Conservation (phyloP, 768 basidiomycete genomes). For the Polyporus arcularius region DNA sequence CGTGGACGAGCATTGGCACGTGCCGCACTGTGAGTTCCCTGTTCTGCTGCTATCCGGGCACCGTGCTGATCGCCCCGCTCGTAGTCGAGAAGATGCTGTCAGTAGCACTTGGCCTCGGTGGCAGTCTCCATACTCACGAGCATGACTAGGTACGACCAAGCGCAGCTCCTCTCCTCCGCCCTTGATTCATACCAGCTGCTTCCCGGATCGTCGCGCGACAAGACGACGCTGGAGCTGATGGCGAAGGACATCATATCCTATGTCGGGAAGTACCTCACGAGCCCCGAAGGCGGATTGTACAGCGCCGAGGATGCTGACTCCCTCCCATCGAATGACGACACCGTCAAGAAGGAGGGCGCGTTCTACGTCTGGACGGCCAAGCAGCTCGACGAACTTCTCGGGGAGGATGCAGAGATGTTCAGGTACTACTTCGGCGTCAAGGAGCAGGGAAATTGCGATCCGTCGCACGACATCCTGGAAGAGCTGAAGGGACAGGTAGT, state of each 20-base stretch:
- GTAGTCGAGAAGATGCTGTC: slow-evolving; percentile 40
- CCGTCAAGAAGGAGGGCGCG: slow-evolving; percentile 36
- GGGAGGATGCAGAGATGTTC: slow-evolving; percentile 31
- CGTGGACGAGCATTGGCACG: slow-evolving; percentile 42
- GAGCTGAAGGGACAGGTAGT: slow-evolving; percentile 34
- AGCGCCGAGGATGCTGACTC: slow-evolving; percentile 45
- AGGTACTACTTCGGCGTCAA: slow-evolving; percentile 37
- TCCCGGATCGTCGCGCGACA: slow-evolving; percentile 5
- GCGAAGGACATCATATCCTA: slow-evolving; percentile 38
- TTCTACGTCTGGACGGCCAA: slow-evolving; percentile 40
- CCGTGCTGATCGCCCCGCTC: background rate
- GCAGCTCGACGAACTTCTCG: slow-evolving; percentile 35
- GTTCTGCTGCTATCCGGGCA: background rate
- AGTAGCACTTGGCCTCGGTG: background rate
- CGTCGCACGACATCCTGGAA: slow-evolving; percentile 37
- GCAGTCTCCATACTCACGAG: background rate
- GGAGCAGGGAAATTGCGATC: slow-evolving; percentile 38
- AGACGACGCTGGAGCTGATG: slow-evolving; percentile 24
- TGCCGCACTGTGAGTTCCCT: slow-evolving; percentile 39
- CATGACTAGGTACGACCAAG: slow-evolving; percentile 37
- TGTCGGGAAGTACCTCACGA: slow-evolving; percentile 34
- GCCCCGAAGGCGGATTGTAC: slow-evolving; percentile 37
- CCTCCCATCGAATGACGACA: slow-evolving; percentile 29
- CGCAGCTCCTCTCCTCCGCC: slow-evolving; percentile 32
- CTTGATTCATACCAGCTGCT: slow-evolving; percentile 26